Conservation (phyloP, 148 eudicot genomes). For the Gaultheria prostrata region DNA sequence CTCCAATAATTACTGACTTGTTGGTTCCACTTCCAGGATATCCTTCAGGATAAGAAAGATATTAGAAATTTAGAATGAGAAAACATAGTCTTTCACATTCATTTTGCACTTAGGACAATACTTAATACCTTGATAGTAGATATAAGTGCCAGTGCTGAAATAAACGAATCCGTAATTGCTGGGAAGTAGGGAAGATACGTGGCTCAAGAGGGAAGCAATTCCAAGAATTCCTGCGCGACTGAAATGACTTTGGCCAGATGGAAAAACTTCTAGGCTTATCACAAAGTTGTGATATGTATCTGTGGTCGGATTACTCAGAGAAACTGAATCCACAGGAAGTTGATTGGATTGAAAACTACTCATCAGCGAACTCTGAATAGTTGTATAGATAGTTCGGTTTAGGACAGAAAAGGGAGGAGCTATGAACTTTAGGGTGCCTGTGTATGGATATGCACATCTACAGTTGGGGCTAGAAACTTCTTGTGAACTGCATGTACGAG, state of each 20-base stretch:
- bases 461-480: constrained; percentile 68
- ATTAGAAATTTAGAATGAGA: neutral
- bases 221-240: neutral
- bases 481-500: constrained; percentile 35
- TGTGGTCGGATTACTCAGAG: constrained; percentile 42
- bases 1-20: constrained; percentile 34
- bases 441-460: constrained; percentile 70
- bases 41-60: neutral
- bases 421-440: constrained; percentile 51
- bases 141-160: neutral
- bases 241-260: neutral
- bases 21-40: neutral
- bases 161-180: neutral
- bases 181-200: neutral
- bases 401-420: constrained; percentile 64
- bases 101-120: neutral
- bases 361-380: constrained; percentile 39
- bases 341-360: constrained; percentile 6
- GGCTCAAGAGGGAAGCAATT: neutral
- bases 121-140: neutral
- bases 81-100: neutral
- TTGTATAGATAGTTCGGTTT: constrained; percentile 24
- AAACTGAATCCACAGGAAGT: constrained; percentile 70
- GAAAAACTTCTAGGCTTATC: constrained; percentile 30
- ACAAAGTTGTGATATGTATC: constrained; percentile 36